Evolutionary conservation across 129 eudicot species (phyloP), one percentile per base, ranked within the genome.

Genomic region (Rutidosis leptorrhynchoides): DNA sequence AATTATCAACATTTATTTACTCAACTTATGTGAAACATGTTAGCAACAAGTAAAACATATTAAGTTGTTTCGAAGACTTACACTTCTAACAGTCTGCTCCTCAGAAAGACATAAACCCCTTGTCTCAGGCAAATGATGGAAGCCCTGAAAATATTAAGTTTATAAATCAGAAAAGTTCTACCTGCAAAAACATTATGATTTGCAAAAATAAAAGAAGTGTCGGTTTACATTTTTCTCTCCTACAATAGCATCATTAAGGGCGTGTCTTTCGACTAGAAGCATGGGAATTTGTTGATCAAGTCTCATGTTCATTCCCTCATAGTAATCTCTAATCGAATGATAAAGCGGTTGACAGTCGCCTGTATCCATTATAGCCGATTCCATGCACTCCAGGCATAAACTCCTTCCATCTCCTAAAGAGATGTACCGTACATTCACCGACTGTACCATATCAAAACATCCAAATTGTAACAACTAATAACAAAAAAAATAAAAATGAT

Each of bases 111-210:
- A 94, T 48, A 94, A 78, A 23, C 99, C 99, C 68, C 99, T 89
- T 62, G 99, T 94, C 80, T 94, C 99, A 28, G 99, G 99, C 97
- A 89, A 79, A 80, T 94, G 99, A 84, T 94, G 97, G 69, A 79
- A 81, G 7, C 99, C 99, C 99, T 93, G 83, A 17, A 75, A 37
- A 48, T 8, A 58, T 17, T 17, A 10, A 74, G 15, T 46, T 21
- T 33, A 14, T 53, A 48, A 30, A 59, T 81, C 68, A 78, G 58
- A 74, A 72, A 14, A 77, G 6, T 43, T 37, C 2, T 10, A 60
- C 48, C 40, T 60, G 58, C 48, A 60, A 68, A 62, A 54, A 23
- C 49, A 20, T 35, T 54, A 62, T 23, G 21, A 73, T 45, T 7
- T 15, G 24, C 40, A 53, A 32, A 58, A 59, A 20, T 69, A 48